A percentile compares a stretch with the other conserved stretches of the same genome.
Evolutionary conservation across 495 filamentous ascomycete genomes (phyloP).

Genomic region (Letharia columbiana): DNA sequence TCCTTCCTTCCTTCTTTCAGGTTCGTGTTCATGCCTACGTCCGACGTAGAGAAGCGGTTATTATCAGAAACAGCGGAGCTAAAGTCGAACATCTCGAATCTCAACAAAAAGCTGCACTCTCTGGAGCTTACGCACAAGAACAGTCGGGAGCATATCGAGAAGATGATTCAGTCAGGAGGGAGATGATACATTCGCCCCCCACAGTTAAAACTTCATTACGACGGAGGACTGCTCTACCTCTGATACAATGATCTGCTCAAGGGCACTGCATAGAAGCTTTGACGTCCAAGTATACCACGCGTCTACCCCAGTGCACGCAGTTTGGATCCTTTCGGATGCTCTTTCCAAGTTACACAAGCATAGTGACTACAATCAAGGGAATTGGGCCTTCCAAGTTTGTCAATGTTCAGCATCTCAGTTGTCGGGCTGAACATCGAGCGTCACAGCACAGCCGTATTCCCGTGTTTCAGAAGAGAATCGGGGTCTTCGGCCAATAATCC

Average conservation of each 20-base stretch:
- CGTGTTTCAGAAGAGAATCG: not conserved
- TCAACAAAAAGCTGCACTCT: constrained; percentile 88
- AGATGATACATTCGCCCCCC: not conserved
- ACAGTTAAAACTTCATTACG: not conserved
- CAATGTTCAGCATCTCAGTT: not conserved
- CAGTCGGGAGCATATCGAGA: constrained; percentile 78
- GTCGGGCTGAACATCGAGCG: not conserved
- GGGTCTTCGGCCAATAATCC: not conserved
- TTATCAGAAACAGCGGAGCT: constrained; percentile 65
- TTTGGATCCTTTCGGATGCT: not conserved
- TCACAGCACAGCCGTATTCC: not conserved
- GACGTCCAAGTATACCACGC: not conserved
- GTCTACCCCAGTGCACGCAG: not conserved
- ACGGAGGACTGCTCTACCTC: not conserved
- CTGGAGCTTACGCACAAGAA: constrained; percentile 93
- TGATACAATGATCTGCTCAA: not conserved
- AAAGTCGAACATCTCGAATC: constrained; percentile 62
- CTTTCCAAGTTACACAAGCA: not conserved
- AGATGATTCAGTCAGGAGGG: constrained; percentile 56
- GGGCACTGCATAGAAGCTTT: not conserved
- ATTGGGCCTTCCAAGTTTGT: not conserved
- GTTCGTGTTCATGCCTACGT: constrained; percentile 75
- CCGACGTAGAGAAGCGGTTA: constrained; percentile 65
- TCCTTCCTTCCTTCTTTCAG: constrained; percentile 35
- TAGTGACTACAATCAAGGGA: not conserved